A percentile compares a stretch with the other conserved stretches of the same genome.
Evolutionary conservation across 768 basidiomycete genomes (phyloP).

Genomic region (Rhizopogon vesiculosus): DNA sequence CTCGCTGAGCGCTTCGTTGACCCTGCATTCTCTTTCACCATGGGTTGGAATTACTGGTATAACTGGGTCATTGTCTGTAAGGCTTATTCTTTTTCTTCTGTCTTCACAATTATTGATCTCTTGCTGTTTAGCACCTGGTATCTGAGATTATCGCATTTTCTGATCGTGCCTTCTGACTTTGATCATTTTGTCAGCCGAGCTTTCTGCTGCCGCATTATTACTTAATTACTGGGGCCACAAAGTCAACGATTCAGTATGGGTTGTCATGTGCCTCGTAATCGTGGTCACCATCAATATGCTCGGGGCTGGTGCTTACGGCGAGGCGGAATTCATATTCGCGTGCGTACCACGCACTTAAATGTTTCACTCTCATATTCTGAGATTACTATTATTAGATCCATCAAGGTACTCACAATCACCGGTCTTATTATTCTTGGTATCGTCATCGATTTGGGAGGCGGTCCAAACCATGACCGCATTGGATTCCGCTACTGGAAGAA

Average conservation of each 20-base stretch:
- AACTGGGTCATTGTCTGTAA: slow-evolving; percentile 24
- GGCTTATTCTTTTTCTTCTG: not conserved
- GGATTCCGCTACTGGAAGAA: slow-evolving; percentile 71
- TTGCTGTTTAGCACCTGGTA: slow-evolving; percentile 5
- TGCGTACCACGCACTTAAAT: slow-evolving; percentile 17
- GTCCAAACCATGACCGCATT: slow-evolving; percentile 71
- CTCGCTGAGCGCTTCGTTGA: slow-evolving; percentile 81
- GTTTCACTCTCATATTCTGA: not conserved
- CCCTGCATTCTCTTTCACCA: slow-evolving; percentile 56
- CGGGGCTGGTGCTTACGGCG: slow-evolving; percentile 77
- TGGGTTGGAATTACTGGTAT: slow-evolving; percentile 57
- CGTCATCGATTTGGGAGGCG: slow-evolving; percentile 85
- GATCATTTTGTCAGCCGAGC: slow-evolving; percentile 18
- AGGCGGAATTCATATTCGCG: slow-evolving; percentile 86
- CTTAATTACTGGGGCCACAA: slow-evolving; percentile 65
- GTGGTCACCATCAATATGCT: slow-evolving; percentile 72
- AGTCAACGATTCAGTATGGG: slow-evolving; percentile 72
- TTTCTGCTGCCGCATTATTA: slow-evolving; percentile 56
- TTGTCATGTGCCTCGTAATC: slow-evolving; percentile 70
- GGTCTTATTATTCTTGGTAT: slow-evolving; percentile 68
- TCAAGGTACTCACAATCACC: slow-evolving; percentile 85
- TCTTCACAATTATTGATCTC: slow-evolving; percentile 16
- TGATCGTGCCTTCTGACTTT: not conserved
- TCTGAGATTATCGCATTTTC: not conserved
- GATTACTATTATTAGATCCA: slow-evolving; percentile 38